Conservation (phyloP, 495 filamentous ascomycete species). For the Aspergillus diversus region DNA sequence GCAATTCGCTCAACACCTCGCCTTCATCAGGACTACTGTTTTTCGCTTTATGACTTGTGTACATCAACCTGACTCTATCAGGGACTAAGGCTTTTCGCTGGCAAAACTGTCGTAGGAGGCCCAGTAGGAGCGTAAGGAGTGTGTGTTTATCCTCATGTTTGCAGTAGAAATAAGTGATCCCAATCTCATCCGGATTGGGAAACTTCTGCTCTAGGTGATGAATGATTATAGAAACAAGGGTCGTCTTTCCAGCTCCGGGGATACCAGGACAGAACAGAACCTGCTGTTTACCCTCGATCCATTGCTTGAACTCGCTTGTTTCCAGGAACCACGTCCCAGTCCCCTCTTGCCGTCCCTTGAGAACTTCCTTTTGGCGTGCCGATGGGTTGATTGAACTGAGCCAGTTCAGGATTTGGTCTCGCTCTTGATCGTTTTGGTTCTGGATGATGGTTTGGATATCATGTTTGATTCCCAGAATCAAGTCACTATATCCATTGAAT, state of each 20-base stretch:
- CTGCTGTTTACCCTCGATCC: neutral
- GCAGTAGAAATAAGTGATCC: neutral
- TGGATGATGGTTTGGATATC: neutral
- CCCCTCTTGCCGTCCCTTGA: neutral
- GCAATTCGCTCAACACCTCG: neutral
- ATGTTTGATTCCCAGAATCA: neutral
- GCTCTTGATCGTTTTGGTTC: neutral
- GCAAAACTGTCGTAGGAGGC: neutral
- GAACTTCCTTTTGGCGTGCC: neutral
- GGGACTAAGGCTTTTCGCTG: neutral
- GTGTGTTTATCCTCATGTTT: neutral
- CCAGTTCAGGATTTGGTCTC: neutral
- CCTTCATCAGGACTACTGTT: neutral
- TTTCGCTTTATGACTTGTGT: neutral
- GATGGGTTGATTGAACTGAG: neutral
- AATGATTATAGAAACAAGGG: neutral
- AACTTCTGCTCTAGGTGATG: neutral
- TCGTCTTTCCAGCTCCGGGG: constrained; percentile 2
- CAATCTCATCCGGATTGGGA: neutral
- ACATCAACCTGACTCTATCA: too few relatives aligned
- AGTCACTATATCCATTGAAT: too few relatives aligned
- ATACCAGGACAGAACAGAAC: constrained; percentile 5
- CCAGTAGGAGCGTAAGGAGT: neutral
- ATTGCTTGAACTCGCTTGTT: neutral
- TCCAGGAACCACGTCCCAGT: constrained; percentile 2